A percentile compares a stretch with the other conserved stretches of the same genome.
phyloP scores from a whole-genome alignment of 176 grass and related monocot genomes.

The Juncus inflexus region DNA sequence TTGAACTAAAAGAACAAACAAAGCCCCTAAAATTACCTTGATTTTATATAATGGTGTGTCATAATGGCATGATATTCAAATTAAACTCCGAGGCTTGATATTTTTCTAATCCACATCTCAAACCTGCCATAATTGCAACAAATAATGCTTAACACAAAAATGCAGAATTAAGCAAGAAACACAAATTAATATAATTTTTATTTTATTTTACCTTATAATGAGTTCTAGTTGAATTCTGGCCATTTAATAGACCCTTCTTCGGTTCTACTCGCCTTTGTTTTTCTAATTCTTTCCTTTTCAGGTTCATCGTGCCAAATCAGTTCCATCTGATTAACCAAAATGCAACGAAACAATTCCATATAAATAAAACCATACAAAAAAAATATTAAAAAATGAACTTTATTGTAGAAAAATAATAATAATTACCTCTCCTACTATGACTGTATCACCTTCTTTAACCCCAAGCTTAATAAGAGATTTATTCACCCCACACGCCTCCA shows the following conservation, averaged over 20 bases:
- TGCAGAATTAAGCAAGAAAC: too few species aligned
- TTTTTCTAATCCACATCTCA: too few species aligned
- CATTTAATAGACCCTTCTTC: conserved; percentile 21
- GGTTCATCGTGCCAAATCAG: conserved; percentile 51
- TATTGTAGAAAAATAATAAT: conserved; percentile 6
- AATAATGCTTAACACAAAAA: too few species aligned
- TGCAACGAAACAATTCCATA: neutral
- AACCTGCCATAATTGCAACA: neutral
- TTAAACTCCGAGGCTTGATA: too few species aligned
- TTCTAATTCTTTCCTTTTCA: conserved; percentile 26
- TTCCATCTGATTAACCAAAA: conserved; percentile 42
- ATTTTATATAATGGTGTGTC: neutral
- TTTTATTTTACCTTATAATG: neutral
- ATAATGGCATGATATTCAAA: too few species aligned
- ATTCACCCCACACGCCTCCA: conserved; percentile 88
- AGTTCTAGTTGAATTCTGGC: conserved; percentile 23
- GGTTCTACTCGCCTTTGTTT: conserved; percentile 18
- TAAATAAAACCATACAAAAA: conserved; percentile 5
- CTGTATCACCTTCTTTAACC: conserved; percentile 86
- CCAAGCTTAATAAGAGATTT: conserved; percentile 66
- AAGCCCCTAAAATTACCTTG: neutral
- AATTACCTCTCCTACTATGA: conserved; percentile 73
- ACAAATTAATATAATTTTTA: too few species aligned
- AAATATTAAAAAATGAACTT: neutral
- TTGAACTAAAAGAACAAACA: too few species aligned